phyloP scores from a whole-genome alignment of 768 basidiomycete genomes.

The Paxillus rubicundulus region DNA sequence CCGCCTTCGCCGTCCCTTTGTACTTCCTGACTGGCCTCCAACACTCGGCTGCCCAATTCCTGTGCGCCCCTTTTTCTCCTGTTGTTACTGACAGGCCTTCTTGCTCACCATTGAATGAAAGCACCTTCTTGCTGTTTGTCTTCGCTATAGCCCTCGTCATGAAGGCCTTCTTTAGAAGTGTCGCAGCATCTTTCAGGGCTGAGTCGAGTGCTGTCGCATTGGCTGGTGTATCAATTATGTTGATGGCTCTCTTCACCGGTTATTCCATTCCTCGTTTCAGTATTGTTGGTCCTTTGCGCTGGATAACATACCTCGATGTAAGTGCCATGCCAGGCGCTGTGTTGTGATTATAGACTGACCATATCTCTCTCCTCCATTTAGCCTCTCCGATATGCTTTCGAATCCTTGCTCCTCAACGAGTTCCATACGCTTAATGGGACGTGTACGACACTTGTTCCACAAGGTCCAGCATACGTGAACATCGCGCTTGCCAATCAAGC shows the following conservation, averaged over 20 bases:
- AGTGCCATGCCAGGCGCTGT: constrained; percentile 35
- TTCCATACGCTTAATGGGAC: constrained; percentile 40
- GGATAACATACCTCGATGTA: constrained; percentile 22
- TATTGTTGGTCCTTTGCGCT: constrained; percentile 13
- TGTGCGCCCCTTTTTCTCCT: constrained; percentile 9
- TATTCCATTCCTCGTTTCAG: constrained; percentile 31
- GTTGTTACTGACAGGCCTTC: constrained; percentile 19
- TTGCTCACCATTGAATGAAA: constrained; percentile 41
- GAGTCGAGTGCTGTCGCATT: constrained; percentile 48
- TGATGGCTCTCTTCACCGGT: constrained; percentile 42
- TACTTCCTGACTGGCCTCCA: constrained; percentile 24
- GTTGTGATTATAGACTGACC: constrained; percentile 25
- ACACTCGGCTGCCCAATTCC: constrained; percentile 14
- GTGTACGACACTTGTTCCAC: constrained; percentile 32
- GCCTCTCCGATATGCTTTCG: constrained; percentile 30
- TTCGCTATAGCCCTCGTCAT: constrained; percentile 57
- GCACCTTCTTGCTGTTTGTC: constrained; percentile 55
- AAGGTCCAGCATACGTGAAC: constrained; percentile 36
- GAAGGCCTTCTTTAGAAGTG: constrained; percentile 70
- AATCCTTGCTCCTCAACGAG: constrained; percentile 45
- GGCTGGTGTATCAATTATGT: constrained; percentile 34
- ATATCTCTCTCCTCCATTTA: constrained; percentile 26
- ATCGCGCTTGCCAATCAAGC: constrained; percentile 36
- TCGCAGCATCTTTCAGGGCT: constrained; percentile 53
- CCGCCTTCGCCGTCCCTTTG: constrained; percentile 8